phyloP scores from a whole-genome alignment of 2,329 filamentous ascomycete species.

The Torrubiellomyces zombiae region DNA sequence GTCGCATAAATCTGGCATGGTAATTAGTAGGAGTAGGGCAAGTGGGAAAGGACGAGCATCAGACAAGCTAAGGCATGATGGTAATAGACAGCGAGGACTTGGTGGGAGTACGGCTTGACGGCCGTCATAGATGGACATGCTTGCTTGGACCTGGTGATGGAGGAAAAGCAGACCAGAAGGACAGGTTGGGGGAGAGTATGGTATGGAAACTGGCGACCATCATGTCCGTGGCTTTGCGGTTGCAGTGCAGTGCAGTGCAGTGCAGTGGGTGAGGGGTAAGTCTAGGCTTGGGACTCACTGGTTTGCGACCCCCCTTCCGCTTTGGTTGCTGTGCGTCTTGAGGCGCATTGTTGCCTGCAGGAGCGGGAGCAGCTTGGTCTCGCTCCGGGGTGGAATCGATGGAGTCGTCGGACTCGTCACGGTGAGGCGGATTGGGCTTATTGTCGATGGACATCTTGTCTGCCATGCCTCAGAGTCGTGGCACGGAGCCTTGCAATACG shows the following conservation, averaged over 20 bases:
- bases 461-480: constrained; percentile 37
- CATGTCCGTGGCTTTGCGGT: too few species aligned
- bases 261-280: constrained; percentile 1
- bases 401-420: constrained; percentile 46
- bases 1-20: constrained; percentile 86
- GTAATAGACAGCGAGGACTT: too few species aligned
- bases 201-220: too few species aligned
- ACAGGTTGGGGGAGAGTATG: too few species aligned
- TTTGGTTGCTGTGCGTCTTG: constrained; percentile 57
- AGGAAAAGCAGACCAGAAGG: too few species aligned
- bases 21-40: background rate
- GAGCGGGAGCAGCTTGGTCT: constrained; percentile 23
- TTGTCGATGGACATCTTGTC: constrained; percentile 49
- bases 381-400: constrained; percentile 42
- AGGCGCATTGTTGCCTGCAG: constrained; percentile 16
- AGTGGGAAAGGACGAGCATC: background rate
- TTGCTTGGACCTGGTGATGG: too few species aligned
- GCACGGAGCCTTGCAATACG: constrained; percentile 15
- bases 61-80: too few species aligned
- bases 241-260: constrained; percentile 1
- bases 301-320: constrained; percentile 93
- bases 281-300: constrained; percentile 44
- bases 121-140: too few species aligned
- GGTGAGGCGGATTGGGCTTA: constrained; percentile 19
- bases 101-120: too few species aligned